Evolutionary conservation across 345 rosid species (phyloP).

Genomic region (Hevea brasiliensis): DNA sequence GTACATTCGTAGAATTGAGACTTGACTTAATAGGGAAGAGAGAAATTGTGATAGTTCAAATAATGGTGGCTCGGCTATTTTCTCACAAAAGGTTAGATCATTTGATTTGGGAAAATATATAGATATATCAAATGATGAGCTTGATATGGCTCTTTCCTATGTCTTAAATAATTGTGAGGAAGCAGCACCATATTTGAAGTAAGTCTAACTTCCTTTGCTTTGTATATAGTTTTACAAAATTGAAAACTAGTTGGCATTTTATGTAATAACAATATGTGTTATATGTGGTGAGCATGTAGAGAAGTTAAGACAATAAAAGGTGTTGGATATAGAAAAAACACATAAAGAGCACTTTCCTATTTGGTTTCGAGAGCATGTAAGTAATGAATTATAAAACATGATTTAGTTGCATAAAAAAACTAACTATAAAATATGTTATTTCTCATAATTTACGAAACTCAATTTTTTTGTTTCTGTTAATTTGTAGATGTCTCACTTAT

Average conservation of each 20-base stretch:
- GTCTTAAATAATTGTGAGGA: slow-evolving; percentile 1
- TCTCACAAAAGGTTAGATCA: not conserved
- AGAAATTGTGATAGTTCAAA: not conserved
- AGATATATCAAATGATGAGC: not conserved
- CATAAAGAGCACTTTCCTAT: not conserved
- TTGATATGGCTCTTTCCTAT: not conserved
- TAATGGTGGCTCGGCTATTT: not conserved
- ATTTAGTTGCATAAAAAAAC: too few relatives aligned
- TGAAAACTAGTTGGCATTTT: too few relatives aligned
- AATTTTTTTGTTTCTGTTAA: not conserved
- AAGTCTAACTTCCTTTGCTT: not conserved
- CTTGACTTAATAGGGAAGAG: not conserved
- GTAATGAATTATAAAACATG: too few relatives aligned
- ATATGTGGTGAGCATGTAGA: not conserved
- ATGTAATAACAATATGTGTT: too few relatives aligned
- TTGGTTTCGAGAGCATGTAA: not conserved
- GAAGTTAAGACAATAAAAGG: too few relatives aligned
- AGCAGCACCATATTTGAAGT: not conserved
- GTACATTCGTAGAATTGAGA: not conserved
- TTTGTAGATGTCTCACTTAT: not conserved
- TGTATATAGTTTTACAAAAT: too few relatives aligned
- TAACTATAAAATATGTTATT: too few relatives aligned
- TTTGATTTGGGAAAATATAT: not conserved
- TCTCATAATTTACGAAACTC: too few relatives aligned
- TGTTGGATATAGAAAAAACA: not conserved